These are phyloP conservation scores for Termitomyces bulborhizus DNA, from an alignment of 768 basidiomycete genomes.

Conservation along the genomic window DNA sequence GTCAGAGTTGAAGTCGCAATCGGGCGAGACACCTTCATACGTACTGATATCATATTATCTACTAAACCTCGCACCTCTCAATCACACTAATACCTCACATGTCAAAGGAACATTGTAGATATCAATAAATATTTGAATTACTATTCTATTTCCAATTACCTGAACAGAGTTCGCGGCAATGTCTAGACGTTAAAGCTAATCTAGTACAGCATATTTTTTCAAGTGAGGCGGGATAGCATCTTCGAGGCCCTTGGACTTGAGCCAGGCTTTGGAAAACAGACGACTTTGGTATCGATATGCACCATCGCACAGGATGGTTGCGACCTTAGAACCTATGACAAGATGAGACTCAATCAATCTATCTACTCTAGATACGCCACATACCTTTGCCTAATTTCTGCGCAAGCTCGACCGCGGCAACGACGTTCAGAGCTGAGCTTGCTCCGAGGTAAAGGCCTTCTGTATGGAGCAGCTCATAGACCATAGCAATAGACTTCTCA, in stretches of 20 bases:
- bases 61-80: conserved; percentile 14
- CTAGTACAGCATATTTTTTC: conserved; percentile 86
- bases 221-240: conserved; percentile 77
- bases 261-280: conserved; percentile 91
- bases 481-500: conserved; percentile 84
- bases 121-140: not conserved
- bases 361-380: not conserved
- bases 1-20: conserved; percentile 7
- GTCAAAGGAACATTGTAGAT: conserved; percentile 2
- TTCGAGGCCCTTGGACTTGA: conserved; percentile 71
- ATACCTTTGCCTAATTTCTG: conserved; percentile 77
- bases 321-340: conserved; percentile 69
- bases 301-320: conserved; percentile 90
- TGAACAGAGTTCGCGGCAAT: not conserved
- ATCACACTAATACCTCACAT: conserved; percentile 2
- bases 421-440: conserved; percentile 90
- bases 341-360: not conserved
- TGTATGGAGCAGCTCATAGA: conserved; percentile 86
- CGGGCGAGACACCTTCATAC: not conserved
- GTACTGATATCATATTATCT: conserved; percentile 11
- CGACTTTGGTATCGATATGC: conserved; percentile 97
- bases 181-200: conserved; percentile 28
- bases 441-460: conserved; percentile 96
- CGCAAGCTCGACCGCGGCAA: conserved; percentile 87
- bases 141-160: not conserved